Percentiles rank a stretch among this genome's conserved stretches.
Evolutionary conservation across 2,329 filamentous ascomycete species (phyloP).

Genomic region (Fusarium praegraminearum): DNA sequence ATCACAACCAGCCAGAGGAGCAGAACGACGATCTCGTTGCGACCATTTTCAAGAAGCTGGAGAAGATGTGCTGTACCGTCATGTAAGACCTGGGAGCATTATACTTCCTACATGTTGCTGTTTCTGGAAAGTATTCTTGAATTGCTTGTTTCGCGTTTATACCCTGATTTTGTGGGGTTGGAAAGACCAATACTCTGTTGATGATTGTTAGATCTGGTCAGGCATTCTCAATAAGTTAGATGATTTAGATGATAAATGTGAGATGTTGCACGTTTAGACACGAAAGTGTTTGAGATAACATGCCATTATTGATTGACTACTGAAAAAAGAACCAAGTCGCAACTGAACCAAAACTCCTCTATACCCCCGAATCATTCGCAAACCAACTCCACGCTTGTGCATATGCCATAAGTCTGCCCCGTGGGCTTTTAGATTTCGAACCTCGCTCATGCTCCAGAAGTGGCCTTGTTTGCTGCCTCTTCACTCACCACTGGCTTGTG

Average conservation of each 20-base stretch:
- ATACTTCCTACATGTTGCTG: constrained; percentile 5
- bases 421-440: neutral
- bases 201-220: constrained; percentile 1
- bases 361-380: neutral
- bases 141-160: constrained; percentile 21
- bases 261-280: constrained; percentile 4
- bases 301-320: constrained; percentile 17
- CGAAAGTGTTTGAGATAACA: constrained; percentile 29
- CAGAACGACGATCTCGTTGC: constrained; percentile 66
- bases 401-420: neutral
- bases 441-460: neutral
- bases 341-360: neutral
- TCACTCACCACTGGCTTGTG: constrained; percentile 21
- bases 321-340: neutral
- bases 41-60: constrained; percentile 73
- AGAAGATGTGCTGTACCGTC: constrained; percentile 77
- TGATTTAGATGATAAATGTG: constrained; percentile 20
- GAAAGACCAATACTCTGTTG: constrained; percentile 9
- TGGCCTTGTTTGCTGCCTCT: constrained; percentile 12
- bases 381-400: neutral
- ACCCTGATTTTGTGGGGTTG: constrained; percentile 13
- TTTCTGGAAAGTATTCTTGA: constrained; percentile 4
- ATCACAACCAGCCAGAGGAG: constrained; percentile 59
- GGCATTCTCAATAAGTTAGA: constrained; percentile 14
- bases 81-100: constrained; percentile 65